Conservation (phyloP, 2,329 filamentous ascomycete species). For the Cercospora sesami region DNA sequence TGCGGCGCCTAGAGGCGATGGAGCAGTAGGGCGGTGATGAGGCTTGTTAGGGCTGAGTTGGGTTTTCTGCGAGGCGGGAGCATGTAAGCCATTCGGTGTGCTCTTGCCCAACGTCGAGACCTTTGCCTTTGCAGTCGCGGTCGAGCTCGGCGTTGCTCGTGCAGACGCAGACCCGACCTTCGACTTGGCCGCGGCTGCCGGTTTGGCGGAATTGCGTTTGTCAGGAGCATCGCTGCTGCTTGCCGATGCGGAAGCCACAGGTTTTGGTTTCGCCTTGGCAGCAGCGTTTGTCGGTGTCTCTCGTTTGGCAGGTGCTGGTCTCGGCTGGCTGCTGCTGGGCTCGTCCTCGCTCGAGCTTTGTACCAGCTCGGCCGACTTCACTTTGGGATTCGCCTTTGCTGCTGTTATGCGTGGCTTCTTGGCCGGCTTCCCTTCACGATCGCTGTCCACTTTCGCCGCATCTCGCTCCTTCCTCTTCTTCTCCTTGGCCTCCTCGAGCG, state of each 20-base stretch:
- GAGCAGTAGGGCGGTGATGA: conserved; percentile 59
- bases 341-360: conserved; percentile 51
- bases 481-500: conserved; percentile 45
- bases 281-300: conserved; percentile 21
- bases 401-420: conserved; percentile 33
- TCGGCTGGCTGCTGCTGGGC: conserved; percentile 29
- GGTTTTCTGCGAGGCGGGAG: conserved; percentile 32
- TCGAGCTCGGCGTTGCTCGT: conserved; percentile 1
- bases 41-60: conserved; percentile 43
- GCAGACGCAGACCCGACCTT: conserved; percentile 8
- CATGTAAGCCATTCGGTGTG: conserved; percentile 33
- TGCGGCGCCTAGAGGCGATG: conserved; percentile 62
- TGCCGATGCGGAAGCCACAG: conserved; percentile 22
- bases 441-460: conserved; percentile 34
- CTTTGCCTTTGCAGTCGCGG: conserved; percentile 7
- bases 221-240: conserved; percentile 28
- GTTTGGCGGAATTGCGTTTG: conserved; percentile 23
- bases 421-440: conserved; percentile 33
- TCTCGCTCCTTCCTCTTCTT: conserved; percentile 49
- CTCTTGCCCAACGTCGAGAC: conserved; percentile 26
- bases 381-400: conserved; percentile 43
- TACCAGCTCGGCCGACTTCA: conserved; percentile 57
- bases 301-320: conserved; percentile 20
- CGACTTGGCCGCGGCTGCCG: neutral
- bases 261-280: conserved; percentile 25